These are phyloP conservation scores for Coemansia sp. DNA, from an alignment of 192 early-diverging fungal genomes.

Conservation along the genomic window DNA sequence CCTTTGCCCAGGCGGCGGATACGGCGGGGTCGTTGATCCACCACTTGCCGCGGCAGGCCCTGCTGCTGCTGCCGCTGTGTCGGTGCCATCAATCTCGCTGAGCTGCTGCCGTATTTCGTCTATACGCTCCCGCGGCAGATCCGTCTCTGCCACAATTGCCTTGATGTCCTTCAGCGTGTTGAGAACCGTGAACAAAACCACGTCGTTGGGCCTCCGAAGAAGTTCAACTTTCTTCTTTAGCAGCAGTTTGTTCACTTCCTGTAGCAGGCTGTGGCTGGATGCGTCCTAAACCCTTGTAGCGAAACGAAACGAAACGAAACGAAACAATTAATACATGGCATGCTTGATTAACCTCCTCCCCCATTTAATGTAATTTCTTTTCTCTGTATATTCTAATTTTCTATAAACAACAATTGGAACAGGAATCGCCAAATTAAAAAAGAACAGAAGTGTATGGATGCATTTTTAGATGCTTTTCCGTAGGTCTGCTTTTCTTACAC, in stretches of 20 bases:
- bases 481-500: no score
- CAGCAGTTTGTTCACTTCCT: conserved; percentile 33
- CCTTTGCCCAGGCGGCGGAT: conserved; percentile 12
- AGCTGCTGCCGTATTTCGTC: conserved; percentile 37
- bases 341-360: no score
- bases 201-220: conserved; percentile 42
- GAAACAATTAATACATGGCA: not conserved
- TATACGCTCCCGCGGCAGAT: conserved; percentile 20
- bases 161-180: conserved; percentile 37
- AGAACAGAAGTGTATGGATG: no score
- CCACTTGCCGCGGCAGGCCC: not conserved
- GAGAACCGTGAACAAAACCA: conserved; percentile 27
- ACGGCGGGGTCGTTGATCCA: conserved; percentile 22
- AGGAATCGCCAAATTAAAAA: no score
- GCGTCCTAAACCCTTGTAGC: conserved; percentile 14
- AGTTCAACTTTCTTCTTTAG: conserved; percentile 46
- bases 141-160: conserved; percentile 21
- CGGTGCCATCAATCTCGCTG: conserved; percentile 12
- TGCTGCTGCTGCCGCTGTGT: not conserved
- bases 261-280: conserved; percentile 33
- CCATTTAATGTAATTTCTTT: no score
- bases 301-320: not conserved
- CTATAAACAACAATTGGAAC: no score
- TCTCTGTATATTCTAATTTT: no score
- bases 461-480: no score